Evolutionary conservation across 169 alveolate genomes (phyloP), one percentile per base, ranked within the genome.

Genomic region (Plasmodium relictum): DNA sequence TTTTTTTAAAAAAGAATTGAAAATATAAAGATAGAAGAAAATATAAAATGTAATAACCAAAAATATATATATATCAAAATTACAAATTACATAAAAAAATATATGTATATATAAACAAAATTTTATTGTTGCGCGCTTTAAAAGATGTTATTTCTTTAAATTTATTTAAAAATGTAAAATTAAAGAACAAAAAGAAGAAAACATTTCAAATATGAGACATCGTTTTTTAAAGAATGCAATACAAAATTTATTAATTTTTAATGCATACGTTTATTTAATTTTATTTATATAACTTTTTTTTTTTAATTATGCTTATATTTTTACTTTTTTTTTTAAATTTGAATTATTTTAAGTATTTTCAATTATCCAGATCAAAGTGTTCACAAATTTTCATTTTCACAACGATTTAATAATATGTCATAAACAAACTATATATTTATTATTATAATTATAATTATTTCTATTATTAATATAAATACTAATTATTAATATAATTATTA

Each of bases 61-160:
- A 59, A 58, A 10, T 31, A 24, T 42, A 48, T 56, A 58, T 74
- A 59, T 26, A 74, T 56, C 62, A 58, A 76, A 76, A 76, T 62
- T 63, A 37, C 89, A 69, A 76, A 76, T 76, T 76, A 76, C 89
- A 50, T 76, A 76, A 76, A 76, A 76, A 76, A 71, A 71, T 22
- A 71, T 18, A 44, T 45, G 44, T 52, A 61, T 74, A 22, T 56
- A 61, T 68, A 65, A 50, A 58, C 89, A 78, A 78, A 78, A 78
- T 69, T 65, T 78, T 54, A n/a, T 9, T 8, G 65, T 42, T 44
- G 65, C 48, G 68, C 14, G 52, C 69, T 78, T 65, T 63, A 42
- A 78, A 78, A 65, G 76, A 41, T 78, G 9, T 69, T 16, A 45
- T 58, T 74, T 74, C 63, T 61, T 74, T 78, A 59, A 74, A 63